Conservation (phyloP, 768 basidiomycete genomes). For the Termitomyces sp. region DNA sequence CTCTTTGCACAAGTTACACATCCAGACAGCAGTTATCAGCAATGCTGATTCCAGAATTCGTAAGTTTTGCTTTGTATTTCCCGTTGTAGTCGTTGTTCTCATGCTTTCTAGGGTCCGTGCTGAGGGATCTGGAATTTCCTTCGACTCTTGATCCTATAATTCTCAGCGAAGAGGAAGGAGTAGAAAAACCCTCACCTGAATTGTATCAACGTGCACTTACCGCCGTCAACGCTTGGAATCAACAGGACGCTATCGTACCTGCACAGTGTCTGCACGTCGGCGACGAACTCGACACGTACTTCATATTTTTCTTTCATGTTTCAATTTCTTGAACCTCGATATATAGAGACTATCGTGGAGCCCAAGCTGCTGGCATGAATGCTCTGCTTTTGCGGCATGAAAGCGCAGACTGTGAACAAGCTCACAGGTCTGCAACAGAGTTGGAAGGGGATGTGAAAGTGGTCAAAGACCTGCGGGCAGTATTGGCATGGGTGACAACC, state of each 20-base stretch:
- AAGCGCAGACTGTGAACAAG: conserved; percentile 7
- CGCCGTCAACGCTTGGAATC: conserved; percentile 17
- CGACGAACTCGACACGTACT: conserved; percentile 64
- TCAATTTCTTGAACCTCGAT: background rate
- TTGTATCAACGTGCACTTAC: conserved; percentile 50
- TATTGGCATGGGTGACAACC: conserved; percentile 12
- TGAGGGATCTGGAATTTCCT: conserved; percentile 57
- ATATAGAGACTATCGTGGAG: conserved; percentile 15
- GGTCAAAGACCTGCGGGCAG: conserved; percentile 8
- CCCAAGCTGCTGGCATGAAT: conserved; percentile 16
- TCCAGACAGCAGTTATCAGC: conserved; percentile 58
- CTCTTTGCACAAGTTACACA: conserved; percentile 33
- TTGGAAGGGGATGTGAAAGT: background rate
- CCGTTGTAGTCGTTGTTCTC: background rate
- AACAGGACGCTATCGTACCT: conserved; percentile 20
- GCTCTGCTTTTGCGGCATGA: conserved; percentile 13
- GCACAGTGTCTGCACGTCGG: conserved; percentile 64
- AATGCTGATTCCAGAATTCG: conserved; percentile 72
- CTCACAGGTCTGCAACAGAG: conserved; percentile 5
- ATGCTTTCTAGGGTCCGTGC: conserved; percentile 31
- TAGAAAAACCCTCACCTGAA: conserved; percentile 60
- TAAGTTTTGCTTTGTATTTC: conserved; percentile 25
- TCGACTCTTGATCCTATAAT: conserved; percentile 45
- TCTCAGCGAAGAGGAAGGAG: conserved; percentile 63
- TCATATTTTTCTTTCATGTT: background rate